phyloP scores from a whole-genome alignment of 768 basidiomycete species.

The Polyporus arcularius region DNA sequence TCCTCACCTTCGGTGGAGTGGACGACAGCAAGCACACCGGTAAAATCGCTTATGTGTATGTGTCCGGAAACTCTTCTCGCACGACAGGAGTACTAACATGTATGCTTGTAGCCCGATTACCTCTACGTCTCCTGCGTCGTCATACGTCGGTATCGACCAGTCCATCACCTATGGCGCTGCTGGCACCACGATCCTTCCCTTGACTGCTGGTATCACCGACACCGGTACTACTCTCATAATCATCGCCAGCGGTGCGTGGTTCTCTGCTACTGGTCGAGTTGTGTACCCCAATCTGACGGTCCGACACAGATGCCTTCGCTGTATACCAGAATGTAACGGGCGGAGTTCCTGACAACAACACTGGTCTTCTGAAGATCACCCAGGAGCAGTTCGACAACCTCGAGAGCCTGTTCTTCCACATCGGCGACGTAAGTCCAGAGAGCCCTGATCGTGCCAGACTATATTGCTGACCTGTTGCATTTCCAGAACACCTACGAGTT shows the following conservation, averaged over 20 bases:
- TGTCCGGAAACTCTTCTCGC: not conserved
- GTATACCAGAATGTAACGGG: slow-evolving; percentile 27
- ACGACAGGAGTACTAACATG: not conserved
- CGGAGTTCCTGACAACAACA: slow-evolving; percentile 25
- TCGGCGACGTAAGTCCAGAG: slow-evolving; percentile 17
- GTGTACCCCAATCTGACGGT: not conserved
- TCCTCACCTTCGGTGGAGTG: slow-evolving; percentile 39
- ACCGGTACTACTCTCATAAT: slow-evolving; percentile 40
- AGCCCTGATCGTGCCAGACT: too few relatives aligned
- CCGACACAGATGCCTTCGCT: slow-evolving; percentile 25
- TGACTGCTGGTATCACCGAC: slow-evolving; percentile 37
- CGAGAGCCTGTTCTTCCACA: slow-evolving; percentile 28
- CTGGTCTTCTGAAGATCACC: slow-evolving; percentile 27
- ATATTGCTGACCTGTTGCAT: not conserved
- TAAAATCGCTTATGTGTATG: slow-evolving; percentile 31
- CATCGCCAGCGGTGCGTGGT: slow-evolving; percentile 30
- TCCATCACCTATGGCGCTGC: slow-evolving; percentile 33
- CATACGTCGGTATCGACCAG: slow-evolving; percentile 38
- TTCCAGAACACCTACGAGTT: slow-evolving; percentile 24
- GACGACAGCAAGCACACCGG: slow-evolving; percentile 36
- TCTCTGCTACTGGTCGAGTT: too few relatives aligned
- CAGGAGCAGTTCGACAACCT: slow-evolving; percentile 19
- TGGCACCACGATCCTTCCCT: slow-evolving; percentile 27
- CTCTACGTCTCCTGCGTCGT: slow-evolving; percentile 31
- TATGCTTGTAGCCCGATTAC: slow-evolving; percentile 30